Evolutionary conservation across 2,329 filamentous ascomycete genomes (phyloP), one percentile per base, ranked within the genome.

Genomic region (Epichloe brachyelytri): DNA sequence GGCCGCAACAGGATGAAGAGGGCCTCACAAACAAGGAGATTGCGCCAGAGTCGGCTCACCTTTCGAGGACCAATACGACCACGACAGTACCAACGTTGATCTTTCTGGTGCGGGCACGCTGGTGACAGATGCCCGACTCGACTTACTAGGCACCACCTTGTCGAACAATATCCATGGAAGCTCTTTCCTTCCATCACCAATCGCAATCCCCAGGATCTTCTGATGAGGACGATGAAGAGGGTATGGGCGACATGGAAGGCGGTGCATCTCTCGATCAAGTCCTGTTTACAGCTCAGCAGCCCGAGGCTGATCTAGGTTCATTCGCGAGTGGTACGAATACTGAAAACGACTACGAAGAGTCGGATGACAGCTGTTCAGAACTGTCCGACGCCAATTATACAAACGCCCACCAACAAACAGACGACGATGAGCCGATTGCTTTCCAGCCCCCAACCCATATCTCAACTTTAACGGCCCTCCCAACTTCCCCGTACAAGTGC

Each of bases 201-300:
- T 49, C 33, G 33, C 48, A 33, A 38, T 30, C 10, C 10, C 40
- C 53, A 58, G 46, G 43, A 56, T 14, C 53, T 56, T 19, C 51
- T 56, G 37, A 37, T 22, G 51, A 45, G 33, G 59, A 62, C 34
- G 55, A 63, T 55, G 64, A 67, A 38, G 51, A 63, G 36, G 62
- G 61, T 37, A 63, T 69, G 63, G 65, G 61, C 58, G 66, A 68
- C 20, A 62, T 59, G 50, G 64, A 68, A 49, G 62, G 63, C 30
- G 64, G 65, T 43, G 63, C 57, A 47, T 57, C 61, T 36, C 50
- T 65, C 11, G 51, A 60, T 43, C 50, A 47, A 26, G 40, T 45
- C 44, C 6, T 38, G 2, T 39, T 12, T 6, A n/a, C 14, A 15
- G 12, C 39, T 14, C 43, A 39, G 7, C 43, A 26, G 5, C 39